These are phyloP conservation scores for Xylariales sp. DNA, from an alignment of 2,329 filamentous ascomycete species.

Conservation along the genomic window DNA sequence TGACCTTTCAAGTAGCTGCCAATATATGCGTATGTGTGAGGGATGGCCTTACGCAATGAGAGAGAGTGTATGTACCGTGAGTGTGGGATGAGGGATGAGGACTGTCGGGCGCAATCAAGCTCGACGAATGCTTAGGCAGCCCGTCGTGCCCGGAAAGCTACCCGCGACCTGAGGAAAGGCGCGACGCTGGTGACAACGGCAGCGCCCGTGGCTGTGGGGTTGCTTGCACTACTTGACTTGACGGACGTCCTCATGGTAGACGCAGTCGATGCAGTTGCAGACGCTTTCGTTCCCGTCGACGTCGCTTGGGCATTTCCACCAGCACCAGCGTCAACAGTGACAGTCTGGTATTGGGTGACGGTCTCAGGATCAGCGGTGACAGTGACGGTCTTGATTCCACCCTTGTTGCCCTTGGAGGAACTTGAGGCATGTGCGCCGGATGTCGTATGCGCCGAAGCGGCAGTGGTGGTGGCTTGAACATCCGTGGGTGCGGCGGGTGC, in stretches of 20 bases:
- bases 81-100: background rate
- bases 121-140: background rate
- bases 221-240: constrained; percentile 1
- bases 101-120: background rate
- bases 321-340: constrained; percentile 23
- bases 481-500: constrained; percentile 18
- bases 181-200: constrained; percentile 13
- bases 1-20: too few species aligned
- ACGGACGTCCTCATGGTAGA: constrained; percentile 8
- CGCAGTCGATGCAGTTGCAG: constrained; percentile 5
- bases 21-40: too few species aligned
- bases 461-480: constrained; percentile 12
- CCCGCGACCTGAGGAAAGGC: constrained; percentile 22
- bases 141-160: constrained; percentile 22
- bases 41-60: too few species aligned
- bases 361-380: constrained; percentile 36
- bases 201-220: constrained; percentile 4
- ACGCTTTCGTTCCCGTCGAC: background rate
- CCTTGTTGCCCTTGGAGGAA: constrained; percentile 15
- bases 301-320: constrained; percentile 5
- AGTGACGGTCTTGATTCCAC: constrained; percentile 35
- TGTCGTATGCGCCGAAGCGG: constrained; percentile 12
- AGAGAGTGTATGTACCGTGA: too few species aligned
- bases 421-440: background rate
- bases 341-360: constrained; percentile 33